Base-by-base conservation (phyloP, 768 basidiomycete species). In the Candolleomyces aberdarensis region DNA sequence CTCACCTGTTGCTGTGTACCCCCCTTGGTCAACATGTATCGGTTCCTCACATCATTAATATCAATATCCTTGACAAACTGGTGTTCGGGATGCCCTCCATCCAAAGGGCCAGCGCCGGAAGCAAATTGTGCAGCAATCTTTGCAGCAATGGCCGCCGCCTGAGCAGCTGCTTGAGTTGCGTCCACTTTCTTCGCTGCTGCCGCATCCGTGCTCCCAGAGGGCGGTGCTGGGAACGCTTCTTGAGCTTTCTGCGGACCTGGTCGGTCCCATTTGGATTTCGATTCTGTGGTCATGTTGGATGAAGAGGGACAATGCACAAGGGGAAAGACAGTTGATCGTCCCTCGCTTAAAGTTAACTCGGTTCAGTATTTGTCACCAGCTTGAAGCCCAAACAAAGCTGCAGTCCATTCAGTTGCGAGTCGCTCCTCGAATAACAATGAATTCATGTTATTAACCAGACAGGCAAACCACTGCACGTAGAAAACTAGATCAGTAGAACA, bases 41-140 rank as follows among this genome's bases (percentile, higher is more conserved):
- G 82, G 75, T 99, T 99, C 71, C 96, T 79, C 54, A 96, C 80
- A 74, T 98, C 96, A 71, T 98, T 98, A 72, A 98, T 97, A 72
- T 98, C 96, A 58, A 98, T 96, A 69, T 97, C 94, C 65, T 92
- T 84, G 14, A 86, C 88, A 66, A 88, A 98, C 51, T 91, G 91
- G 44, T 81, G 91, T 66, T 92, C 91, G 0, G 52, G 5, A 53
- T 89, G 85, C 1, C 79, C 66, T 17, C 80, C 80, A 19, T 7
- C 7, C 2, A 79, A 69, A 70, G 74, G 71, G 66, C 79, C 55
- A 68, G 78, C 62, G 63, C 80, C 66, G 71, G 75, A 77, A 48
- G 82, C 82, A 58, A 93, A 91, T 68, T 93, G 91, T 0, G 92
- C 94, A 10, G 95, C 94, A 73, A 98, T 96, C 83, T 95, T 94